Evolutionary conservation across 2,329 filamentous ascomycete genomes (phyloP), one percentile per base, ranked within the genome.

Genomic region (Rosellinia necatrix): DNA sequence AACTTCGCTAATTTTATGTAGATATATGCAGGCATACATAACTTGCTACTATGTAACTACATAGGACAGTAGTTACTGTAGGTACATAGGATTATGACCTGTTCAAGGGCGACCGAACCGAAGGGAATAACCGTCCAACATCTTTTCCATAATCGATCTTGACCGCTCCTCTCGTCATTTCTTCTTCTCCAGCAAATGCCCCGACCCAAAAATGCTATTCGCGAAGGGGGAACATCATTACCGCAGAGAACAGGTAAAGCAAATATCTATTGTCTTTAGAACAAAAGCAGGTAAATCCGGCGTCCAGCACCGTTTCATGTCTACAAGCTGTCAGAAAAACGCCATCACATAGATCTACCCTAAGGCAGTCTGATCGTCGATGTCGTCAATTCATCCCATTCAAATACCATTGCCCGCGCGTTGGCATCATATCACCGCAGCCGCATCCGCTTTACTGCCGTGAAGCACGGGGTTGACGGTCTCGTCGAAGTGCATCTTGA

Each of bases 401-500:
- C 42, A 24, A 19, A 21, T 38, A 15, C 3, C 19, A 19, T 19
- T n/a, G 8, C 6, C 15, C 15, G 10, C 2, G 15, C 6, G 6
- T 51, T 27, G 48, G 44, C 24, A 43, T 59, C 56, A 69, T 49
- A 64, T 49, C 46, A 71, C 57, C n/a, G 64, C 79, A 41, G 83
- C 83, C 29, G 80, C 82, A 58, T 76, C 72, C 49, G 76, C 76
- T 53, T 64, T 62, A 54, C 78, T 74, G 24, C 77, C 78, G 65
- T 82, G 78, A 13, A 81, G 77, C 37, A 88, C 80, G 30, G 87
- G 87, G 77, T 90, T 91, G 64, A 90, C 82, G 65, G 80, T 80
- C 71, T 88, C 85, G 67, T 87, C 84, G 74, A 88, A 91, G 74
- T 84, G 81, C 72, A 89, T 86, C 77, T 84, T 82, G 77, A 91